A percentile compares a stretch with the other conserved stretches of the same genome.
phyloP scores from a whole-genome alignment of 208 protist species.

The Trypanosoma theileri region DNA sequence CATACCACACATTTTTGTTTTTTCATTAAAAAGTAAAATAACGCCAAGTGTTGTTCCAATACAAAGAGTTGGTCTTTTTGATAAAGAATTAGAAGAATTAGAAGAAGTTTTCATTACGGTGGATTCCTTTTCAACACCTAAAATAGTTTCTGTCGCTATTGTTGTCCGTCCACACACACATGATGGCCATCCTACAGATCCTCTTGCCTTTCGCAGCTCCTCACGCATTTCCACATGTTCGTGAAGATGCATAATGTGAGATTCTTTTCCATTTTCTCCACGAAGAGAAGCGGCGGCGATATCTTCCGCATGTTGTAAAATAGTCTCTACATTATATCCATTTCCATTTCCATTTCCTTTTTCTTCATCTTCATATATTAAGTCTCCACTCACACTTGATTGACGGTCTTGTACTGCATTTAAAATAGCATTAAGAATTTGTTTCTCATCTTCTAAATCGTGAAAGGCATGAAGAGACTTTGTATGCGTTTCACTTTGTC shows the following conservation, averaged over 20 bases:
- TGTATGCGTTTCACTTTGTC: background rate
- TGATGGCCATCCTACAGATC: slow-evolving; percentile 44
- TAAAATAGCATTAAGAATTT: slow-evolving; percentile 62
- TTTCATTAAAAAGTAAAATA: slow-evolving; percentile 52
- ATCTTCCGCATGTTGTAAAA: slow-evolving; percentile 50
- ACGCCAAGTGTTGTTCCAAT: slow-evolving; percentile 69
- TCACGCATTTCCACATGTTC: slow-evolving; percentile 52
- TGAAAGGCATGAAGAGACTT: background rate
- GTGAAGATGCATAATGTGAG: slow-evolving; percentile 58
- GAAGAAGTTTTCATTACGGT: background rate
- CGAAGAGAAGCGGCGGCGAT: slow-evolving; percentile 39
- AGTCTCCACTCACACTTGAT: slow-evolving; percentile 69
- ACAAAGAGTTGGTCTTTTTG: slow-evolving; percentile 17
- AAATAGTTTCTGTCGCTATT: no score
- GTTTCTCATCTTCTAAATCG: slow-evolving; percentile 39
- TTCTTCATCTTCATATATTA: no score
- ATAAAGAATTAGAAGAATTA: background rate
- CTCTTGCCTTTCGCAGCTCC: slow-evolving; percentile 30
- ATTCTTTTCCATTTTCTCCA: slow-evolving; percentile 14
- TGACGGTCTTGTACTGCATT: slow-evolving; percentile 53
- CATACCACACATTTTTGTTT: slow-evolving; percentile 32
- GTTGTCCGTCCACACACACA: slow-evolving; percentile 40
- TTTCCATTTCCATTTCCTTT: no score
- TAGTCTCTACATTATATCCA: slow-evolving; percentile 36
- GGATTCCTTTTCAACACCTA: background rate